Percentiles rank a stretch among this genome's conserved stretches.
phyloP scores from a whole-genome alignment of 2,329 filamentous ascomycete genomes.

The Penicillium sp. region DNA sequence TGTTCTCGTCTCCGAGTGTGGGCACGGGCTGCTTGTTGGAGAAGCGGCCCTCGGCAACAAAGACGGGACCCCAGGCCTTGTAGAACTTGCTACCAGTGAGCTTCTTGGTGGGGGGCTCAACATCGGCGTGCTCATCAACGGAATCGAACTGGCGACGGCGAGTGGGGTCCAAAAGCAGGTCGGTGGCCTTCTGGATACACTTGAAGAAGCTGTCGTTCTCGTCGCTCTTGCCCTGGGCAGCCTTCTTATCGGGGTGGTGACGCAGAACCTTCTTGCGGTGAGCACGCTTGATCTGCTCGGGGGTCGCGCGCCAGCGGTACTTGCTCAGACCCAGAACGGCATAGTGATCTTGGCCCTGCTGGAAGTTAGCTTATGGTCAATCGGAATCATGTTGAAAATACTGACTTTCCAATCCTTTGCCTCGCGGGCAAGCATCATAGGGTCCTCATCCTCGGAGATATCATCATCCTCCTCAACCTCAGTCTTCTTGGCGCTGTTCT shows the following conservation, averaged over 20 bases:
- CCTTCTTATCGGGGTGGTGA: conserved; percentile 99
- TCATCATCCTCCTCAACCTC: conserved; percentile 88
- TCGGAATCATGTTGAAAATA: not conserved
- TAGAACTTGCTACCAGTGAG: conserved; percentile 84
- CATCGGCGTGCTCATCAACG: conserved; percentile 88
- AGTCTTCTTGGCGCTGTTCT: conserved; percentile 91
- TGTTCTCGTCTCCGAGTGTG: conserved; percentile 77
- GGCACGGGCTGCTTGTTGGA: conserved; percentile 88
- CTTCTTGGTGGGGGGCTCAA: conserved; percentile 92
- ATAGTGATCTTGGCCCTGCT: conserved; percentile 91
- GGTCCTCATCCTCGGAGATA: conserved; percentile 90
- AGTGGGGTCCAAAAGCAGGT: conserved; percentile 85
- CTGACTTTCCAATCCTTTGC: conserved; percentile 99
- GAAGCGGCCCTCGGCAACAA: conserved; percentile 90
- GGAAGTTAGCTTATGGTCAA: conserved; percentile 11
- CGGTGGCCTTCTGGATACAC: conserved; percentile 98
- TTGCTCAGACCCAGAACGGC: conserved; percentile 90
- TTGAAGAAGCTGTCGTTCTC: conserved; percentile 98
- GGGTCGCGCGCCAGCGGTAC: conserved; percentile 87
- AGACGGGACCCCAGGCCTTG: conserved; percentile 88
- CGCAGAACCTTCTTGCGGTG: conserved; percentile 99
- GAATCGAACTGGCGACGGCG: conserved; percentile 96
- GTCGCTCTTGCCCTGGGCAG: conserved; percentile 78
- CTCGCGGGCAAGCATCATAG: conserved; percentile 84
- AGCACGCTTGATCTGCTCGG: conserved; percentile 98